Evolutionary conservation across 1,284 basidiomycete genomes (phyloP), one percentile per base, ranked within the genome.

Genomic region (Porodaedalea pini): DNA sequence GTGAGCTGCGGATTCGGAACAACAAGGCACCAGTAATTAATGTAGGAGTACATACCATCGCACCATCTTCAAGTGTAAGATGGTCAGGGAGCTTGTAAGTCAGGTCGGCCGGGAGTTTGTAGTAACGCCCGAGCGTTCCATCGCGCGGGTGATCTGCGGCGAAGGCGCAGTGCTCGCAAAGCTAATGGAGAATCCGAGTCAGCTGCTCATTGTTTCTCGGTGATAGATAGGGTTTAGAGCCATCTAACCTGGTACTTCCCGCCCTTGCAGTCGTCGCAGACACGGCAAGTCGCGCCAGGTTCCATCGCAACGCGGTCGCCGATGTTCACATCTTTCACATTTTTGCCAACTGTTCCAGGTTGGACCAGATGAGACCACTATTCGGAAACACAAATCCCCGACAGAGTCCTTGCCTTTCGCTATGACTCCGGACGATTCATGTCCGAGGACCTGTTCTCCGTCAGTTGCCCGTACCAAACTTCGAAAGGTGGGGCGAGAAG

Each of bases 221-320:
- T 6, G 32, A 34, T 13, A 23, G 15, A n/a, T n/a, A 31, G 13
- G 3, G 3, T 10, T 29, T 10, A 15, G 27, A 31, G 25, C 5
- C 10, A 31, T 29, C 21, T 29, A 48, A 89, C 90, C 71, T 94
- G 82, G 70, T 95, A 94, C 51, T 80, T 80, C 6, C 92, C 92
- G 52, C 77, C 72, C 71, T 91, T 90, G 77, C 90, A 94, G 47
- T 74, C 75, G 39, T 86, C 81, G 70, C 91, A 88, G 67, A 69
- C 73, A 74, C 85, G 78, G 68, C 92, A 92, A 10, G 83, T 83
- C 53, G 83, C 82, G 10, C 88, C 91, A 37, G 92, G 92, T 68
- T 94, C 92, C 68, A 94, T 80, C 43, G 92, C 91, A 49, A 95
- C 92, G 54, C 90, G 82, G 67, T 94, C 91, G 7, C 93, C 92